Evolutionary conservation across 805 yeast species (phyloP), one percentile per base, ranked within the genome.

Genomic region (Cephaloascus albidus): DNA sequence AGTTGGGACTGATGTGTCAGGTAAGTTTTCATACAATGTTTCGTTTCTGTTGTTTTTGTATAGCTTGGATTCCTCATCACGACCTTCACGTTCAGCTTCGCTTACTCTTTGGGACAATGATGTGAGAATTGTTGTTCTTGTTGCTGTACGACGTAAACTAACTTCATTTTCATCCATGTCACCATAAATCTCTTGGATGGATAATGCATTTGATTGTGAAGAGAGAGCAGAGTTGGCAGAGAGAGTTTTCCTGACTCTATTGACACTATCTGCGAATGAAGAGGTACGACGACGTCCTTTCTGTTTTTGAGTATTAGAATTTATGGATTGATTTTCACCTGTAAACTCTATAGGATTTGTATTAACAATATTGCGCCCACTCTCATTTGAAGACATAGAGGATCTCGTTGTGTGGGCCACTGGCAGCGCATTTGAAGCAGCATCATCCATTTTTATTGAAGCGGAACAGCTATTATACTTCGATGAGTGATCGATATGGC

Each of bases 101-200:
- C 46, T 36, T 16, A 53, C 57, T 35, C 65, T 40, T 17, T 52
- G 48, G 37, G 61, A 52, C 27, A 58, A 51, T 1, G 67, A 56
- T n/a, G 57, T 57, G 18, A 70, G 50, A 31, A 75, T 65, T 0
- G 78, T 65, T 19, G 58, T 62, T 33, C 65, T 55, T 1, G 79
- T 71, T 20, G 57, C 58, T 6, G 68, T 63, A 37, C 81, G 59
- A 18, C 52, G 56, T 32, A 74, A 43, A 3, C 58, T 54, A 16
- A 73, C 61, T 38, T 58, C 57, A 14, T 61, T 54, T 1, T 61
- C 58, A 16, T 54, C 52, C 42, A 61, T 44, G 20, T 61, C 62
- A 4, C 70, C 72, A 43, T 70, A 72, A 14, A 72, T 61, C 28
- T 57, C 65, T 43, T 53, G 53, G 5, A 57, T 63, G 3, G 62